These are phyloP conservation scores for Bacidia rubella DNA, from an alignment of 495 filamentous ascomycete species.

Conservation along the genomic window DNA sequence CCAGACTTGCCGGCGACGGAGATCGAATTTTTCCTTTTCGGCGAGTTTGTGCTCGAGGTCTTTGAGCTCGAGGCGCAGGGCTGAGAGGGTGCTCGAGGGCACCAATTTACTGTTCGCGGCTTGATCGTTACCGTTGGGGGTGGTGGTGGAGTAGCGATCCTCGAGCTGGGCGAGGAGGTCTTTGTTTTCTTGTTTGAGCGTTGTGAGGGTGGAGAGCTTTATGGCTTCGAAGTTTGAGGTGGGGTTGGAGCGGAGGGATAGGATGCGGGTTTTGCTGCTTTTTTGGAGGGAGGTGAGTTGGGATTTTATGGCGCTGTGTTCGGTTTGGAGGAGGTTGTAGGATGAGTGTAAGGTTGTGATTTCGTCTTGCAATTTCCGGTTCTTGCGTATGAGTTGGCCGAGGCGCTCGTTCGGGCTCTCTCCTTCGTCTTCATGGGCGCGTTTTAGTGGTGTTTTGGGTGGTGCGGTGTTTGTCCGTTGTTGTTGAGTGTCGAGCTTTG, in stretches of 20 bases:
- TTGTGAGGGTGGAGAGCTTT: slow-evolving; percentile 61
- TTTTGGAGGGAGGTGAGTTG: slow-evolving; percentile 60
- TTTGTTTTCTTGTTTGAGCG: slow-evolving; percentile 70
- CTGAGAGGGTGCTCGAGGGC: slow-evolving; percentile 64
- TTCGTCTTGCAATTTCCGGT: slow-evolving; percentile 67
- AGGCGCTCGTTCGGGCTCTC: slow-evolving; percentile 52
- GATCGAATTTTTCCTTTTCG: slow-evolving; percentile 70
- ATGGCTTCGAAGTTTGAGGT: slow-evolving; percentile 70
- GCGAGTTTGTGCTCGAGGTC: slow-evolving; percentile 61
- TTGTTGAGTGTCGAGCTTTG: slow-evolving; percentile 25
- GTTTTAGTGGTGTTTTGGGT: slow-evolving; percentile 37
- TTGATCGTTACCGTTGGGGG: slow-evolving; percentile 4
- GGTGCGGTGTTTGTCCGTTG: slow-evolving; percentile 18
- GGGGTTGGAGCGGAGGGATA: slow-evolving; percentile 80
- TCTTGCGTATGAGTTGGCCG: slow-evolving; percentile 72
- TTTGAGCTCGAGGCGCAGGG: slow-evolving; percentile 53
- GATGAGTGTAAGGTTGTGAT: slow-evolving; percentile 53
- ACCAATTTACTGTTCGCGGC: slow-evolving; percentile 36
- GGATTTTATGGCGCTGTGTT: slow-evolving; percentile 54
- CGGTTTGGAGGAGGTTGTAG: slow-evolving; percentile 53
- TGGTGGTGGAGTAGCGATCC: slow-evolving; percentile 25
- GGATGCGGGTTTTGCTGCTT: slow-evolving; percentile 65
- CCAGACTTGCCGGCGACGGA: slow-evolving; percentile 83
- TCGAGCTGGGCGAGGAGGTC: slow-evolving; percentile 70
- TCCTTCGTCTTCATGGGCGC: slow-evolving; percentile 47